A percentile compares a stretch with the other conserved stretches of the same genome.
These are phyloP conservation scores for Anethum foeniculum DNA, from an alignment of 140 eudicot species.

Conservation along the genomic window DNA sequence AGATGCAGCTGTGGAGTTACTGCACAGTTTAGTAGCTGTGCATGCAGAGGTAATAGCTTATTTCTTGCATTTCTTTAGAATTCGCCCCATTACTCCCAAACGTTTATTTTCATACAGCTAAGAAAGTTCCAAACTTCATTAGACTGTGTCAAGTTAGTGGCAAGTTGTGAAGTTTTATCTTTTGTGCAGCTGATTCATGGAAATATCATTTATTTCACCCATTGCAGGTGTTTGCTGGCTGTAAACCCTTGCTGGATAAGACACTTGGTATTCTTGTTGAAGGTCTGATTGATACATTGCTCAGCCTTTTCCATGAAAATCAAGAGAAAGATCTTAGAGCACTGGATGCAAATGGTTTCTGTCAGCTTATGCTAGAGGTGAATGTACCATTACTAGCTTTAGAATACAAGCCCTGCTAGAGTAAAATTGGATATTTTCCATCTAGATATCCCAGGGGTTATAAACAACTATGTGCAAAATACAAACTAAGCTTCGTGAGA, in stretches of 20 bases:
- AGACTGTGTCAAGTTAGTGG: not conserved
- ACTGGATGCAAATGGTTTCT: conserved; percentile 89
- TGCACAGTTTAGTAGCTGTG: conserved; percentile 87
- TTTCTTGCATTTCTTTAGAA: not conserved
- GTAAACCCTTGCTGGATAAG: conserved; percentile 85
- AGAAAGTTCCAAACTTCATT: not conserved
- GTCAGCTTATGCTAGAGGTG: conserved; percentile 99
- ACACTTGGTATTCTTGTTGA: conserved; percentile 80
- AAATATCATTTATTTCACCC: conserved; percentile 7
- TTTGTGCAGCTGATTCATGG: not conserved
- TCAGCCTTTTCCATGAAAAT: conserved; percentile 84
- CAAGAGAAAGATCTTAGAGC: conserved; percentile 55
- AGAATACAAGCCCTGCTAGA: not conserved
- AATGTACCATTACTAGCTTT: conserved; percentile 7
- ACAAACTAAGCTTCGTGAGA: not conserved
- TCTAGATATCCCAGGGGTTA: not conserved
- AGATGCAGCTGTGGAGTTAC: conserved; percentile 84
- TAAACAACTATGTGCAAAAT: not conserved
- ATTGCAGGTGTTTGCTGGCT: conserved; percentile 78
- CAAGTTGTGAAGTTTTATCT: not conserved
- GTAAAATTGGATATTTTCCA: not conserved
- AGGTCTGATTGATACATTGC: conserved; percentile 80
- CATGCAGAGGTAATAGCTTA: conserved; percentile 83
- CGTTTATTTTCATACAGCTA: not conserved
- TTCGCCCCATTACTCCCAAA: not conserved